Conservation (phyloP, 352 stramenopile genomes). For the Plasmopara viticola region DNA sequence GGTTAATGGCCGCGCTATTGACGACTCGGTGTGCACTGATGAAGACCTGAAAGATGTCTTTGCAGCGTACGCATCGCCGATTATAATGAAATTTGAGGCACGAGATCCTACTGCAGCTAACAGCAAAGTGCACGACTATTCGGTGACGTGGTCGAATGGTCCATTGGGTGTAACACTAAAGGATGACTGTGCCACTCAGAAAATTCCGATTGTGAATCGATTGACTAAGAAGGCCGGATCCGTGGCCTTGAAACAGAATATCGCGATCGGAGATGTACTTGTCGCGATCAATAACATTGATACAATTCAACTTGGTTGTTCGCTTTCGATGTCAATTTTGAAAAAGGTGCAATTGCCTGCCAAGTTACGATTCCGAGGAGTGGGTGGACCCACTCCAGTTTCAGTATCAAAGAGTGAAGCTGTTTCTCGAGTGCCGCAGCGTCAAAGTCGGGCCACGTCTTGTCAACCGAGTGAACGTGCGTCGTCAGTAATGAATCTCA, state of each 20-base stretch:
- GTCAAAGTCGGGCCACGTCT: slow-evolving; percentile 24
- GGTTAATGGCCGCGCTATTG: slow-evolving; percentile 67
- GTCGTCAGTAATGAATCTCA: slow-evolving; percentile 34
- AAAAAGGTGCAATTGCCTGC: slow-evolving; percentile 84
- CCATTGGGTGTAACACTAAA: slow-evolving; percentile 81
- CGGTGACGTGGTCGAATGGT: slow-evolving; percentile 83
- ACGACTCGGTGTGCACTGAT: slow-evolving; percentile 51
- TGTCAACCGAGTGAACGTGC: slow-evolving; percentile 20
- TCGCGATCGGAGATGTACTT: slow-evolving; percentile 78
- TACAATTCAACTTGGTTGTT: slow-evolving; percentile 82
- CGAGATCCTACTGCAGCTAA: slow-evolving; percentile 38
- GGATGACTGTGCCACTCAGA: slow-evolving; percentile 77
- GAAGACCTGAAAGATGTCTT: slow-evolving; percentile 73
- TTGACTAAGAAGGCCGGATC: slow-evolving; percentile 82
- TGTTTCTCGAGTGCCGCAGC: slow-evolving; percentile 8
- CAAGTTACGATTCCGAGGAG: slow-evolving; percentile 78
- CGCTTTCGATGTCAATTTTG: slow-evolving; percentile 83
- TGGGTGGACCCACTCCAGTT: slow-evolving; percentile 48
- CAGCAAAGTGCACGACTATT: slow-evolving; percentile 76
- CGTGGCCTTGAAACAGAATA: slow-evolving; percentile 85
- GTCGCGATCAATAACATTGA: slow-evolving; percentile 88
- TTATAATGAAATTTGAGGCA: slow-evolving; percentile 83
- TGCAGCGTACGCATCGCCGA: slow-evolving; percentile 55
- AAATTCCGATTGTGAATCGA: slow-evolving; percentile 83
- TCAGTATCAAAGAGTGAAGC: slow-evolving; percentile 13